Evolutionary conservation across 2,329 filamentous ascomycete species (phyloP).

Genomic region (Moelleriella libera): DNA sequence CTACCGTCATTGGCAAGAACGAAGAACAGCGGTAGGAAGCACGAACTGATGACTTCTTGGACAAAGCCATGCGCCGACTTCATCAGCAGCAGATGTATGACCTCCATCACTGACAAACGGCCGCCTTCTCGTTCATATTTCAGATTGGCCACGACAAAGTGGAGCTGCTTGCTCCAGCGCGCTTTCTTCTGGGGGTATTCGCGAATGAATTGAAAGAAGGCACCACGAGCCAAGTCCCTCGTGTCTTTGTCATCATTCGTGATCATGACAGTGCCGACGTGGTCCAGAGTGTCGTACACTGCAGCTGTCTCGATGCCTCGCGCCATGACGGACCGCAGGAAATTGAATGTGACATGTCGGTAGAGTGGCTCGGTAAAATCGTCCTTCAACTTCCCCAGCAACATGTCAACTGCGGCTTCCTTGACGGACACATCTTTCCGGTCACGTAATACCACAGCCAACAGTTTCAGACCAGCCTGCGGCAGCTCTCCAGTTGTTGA

Average conservation of each 20-base stretch:
- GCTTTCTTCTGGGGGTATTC: conserved; percentile 89
- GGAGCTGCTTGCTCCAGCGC: conserved; percentile 77
- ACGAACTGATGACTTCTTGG: conserved; percentile 65
- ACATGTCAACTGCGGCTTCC: conserved; percentile 67
- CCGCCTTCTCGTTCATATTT: conserved; percentile 83
- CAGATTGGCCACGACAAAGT: conserved; percentile 80
- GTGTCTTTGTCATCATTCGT: conserved; percentile 86
- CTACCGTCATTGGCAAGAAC: conserved; percentile 82
- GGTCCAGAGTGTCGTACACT: conserved; percentile 84
- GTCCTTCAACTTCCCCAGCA: conserved; percentile 69
- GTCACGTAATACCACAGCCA: conserved; percentile 75
- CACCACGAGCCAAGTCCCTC: conserved; percentile 72
- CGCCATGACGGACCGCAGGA: conserved; percentile 74
- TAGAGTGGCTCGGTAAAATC: conserved; percentile 88
- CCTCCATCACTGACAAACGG: conserved; percentile 83
- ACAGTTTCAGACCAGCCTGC: conserved; percentile 77
- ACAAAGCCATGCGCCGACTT: conserved; percentile 74
- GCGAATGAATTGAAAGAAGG: conserved; percentile 86
- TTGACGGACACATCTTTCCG: conserved; percentile 62
- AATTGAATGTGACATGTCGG: conserved; percentile 88
- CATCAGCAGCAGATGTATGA: conserved; percentile 69
- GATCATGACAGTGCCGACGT: conserved; percentile 84
- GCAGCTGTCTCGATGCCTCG: conserved; percentile 73
- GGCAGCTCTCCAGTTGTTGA: conserved; percentile 72
- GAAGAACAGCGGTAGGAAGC: conserved; percentile 77